phyloP scores from a whole-genome alignment of 495 filamentous ascomycete genomes.

The Penicillium longicatenatum region DNA sequence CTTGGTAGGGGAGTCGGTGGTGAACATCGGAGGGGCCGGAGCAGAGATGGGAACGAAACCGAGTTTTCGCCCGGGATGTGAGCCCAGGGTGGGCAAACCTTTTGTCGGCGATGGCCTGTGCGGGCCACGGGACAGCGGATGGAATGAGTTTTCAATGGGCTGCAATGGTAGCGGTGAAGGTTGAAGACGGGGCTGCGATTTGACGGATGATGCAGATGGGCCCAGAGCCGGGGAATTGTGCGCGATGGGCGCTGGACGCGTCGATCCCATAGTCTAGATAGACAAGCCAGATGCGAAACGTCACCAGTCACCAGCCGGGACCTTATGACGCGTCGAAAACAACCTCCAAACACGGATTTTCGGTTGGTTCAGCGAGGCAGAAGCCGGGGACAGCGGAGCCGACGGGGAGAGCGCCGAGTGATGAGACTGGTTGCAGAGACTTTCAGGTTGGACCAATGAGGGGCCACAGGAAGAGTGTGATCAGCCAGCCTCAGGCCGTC shows the following conservation, averaged over 20 bases:
- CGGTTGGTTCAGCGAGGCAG: background rate
- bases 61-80: slow-evolving; percentile 37
- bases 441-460: slow-evolving; percentile 23
- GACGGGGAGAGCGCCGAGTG: slow-evolving; percentile 14
- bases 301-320: slow-evolving; percentile 20
- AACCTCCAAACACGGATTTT: slow-evolving; percentile 1
- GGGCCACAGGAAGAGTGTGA: slow-evolving; percentile 8
- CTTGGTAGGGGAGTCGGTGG: slow-evolving; percentile 87
- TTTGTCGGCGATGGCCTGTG: slow-evolving; percentile 62
- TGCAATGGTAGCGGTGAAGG: slow-evolving; percentile 54
- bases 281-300: slow-evolving; percentile 6
- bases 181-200: slow-evolving; percentile 44
- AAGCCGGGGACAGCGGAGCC: slow-evolving; percentile 6
- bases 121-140: slow-evolving; percentile 50
- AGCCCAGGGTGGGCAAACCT: slow-evolving; percentile 46
- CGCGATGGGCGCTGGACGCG: slow-evolving; percentile 62
- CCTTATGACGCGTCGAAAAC: slow-evolving; percentile 32
- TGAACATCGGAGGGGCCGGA: slow-evolving; percentile 61
- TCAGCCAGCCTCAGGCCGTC: slow-evolving; percentile 30
- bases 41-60: slow-evolving; percentile 69
- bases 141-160: slow-evolving; percentile 49
- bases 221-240: slow-evolving; percentile 66
- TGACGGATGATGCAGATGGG: slow-evolving; percentile 51
- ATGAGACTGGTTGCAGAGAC: slow-evolving; percentile 24
- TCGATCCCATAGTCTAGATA: slow-evolving; percentile 57